Evolutionary conservation across 2,329 filamentous ascomycete genomes (phyloP), one percentile per base, ranked within the genome.

Genomic region (Colletotrichum lini): DNA sequence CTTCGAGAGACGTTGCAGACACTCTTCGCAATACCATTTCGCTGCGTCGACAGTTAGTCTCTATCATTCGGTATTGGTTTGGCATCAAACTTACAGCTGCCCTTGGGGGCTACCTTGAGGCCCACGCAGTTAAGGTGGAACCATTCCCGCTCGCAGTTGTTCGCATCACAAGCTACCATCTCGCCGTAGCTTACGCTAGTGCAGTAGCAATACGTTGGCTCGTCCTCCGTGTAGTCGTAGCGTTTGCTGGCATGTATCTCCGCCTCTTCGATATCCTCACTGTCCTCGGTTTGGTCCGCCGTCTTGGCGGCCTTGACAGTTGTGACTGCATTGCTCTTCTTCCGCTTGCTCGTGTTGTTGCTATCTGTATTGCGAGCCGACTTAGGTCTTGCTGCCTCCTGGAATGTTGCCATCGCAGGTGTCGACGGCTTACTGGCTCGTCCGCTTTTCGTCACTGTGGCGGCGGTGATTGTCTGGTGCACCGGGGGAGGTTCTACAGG

Each of bases 111-210:
- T 70, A 92, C 92, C 76, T 92, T 93, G 76, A 96, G 82, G 35
- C 94, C 94, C 40, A 94, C 93, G 80, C 94, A 96, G 60, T 91
- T 92, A 60, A 96, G 82, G 85, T 95, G 93, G 84, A 95, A 96
- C 93, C 93, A 95, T 81, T 95, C 93, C 73, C 90, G 87, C 74
- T 89, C 87, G 81, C 93, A 95, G 59, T 89, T 88, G 70, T 92
- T 88, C 9, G 90, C 90, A 79, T 95, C 93, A 78, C 93, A 95
- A 2, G 92, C 93, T 53, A 95, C 92, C 93, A 95, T 95, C 82
- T 94, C 93, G 23, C 93, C 93, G 78, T 94, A 95, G 77, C 92
- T 94, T 65, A 94, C 91, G 58, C 91, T 89, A 75, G 94, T 92
- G 80, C 93, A 95, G 81, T 94, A 94, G 80, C 93, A 94, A 80